Conservation (phyloP, 208 protist species). For the Vickermania spadyakhi region DNA sequence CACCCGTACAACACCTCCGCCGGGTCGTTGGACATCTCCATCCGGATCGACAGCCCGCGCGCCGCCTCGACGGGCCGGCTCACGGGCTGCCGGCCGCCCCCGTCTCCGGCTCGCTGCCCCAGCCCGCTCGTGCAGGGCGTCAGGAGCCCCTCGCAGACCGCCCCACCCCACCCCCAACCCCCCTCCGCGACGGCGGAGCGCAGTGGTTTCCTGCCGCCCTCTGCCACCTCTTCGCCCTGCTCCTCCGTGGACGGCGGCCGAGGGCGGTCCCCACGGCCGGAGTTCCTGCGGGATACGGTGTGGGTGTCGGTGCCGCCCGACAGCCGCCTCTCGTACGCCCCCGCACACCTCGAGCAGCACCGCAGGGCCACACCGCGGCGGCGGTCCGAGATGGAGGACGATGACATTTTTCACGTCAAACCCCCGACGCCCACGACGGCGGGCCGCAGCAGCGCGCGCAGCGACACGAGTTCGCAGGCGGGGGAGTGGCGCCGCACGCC, state of each 20-base stretch:
- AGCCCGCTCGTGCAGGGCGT: not conserved
- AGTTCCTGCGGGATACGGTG: conserved; percentile 8
- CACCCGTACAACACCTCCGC: not conserved
- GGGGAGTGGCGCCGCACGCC: not conserved
- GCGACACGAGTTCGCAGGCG: not conserved
- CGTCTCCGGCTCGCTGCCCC: not conserved
- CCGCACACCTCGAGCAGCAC: conserved; percentile 10
- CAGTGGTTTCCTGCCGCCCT: not conserved
- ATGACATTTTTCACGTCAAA: not conserved
- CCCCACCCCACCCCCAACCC: too few relatives aligned
- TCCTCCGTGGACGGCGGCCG: not conserved
- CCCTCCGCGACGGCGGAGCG: not conserved
- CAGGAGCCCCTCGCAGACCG: too few relatives aligned
- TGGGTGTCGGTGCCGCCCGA: conserved; percentile 29
- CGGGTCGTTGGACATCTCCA: not conserved
- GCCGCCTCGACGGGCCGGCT: not conserved
- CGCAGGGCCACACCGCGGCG: conserved; percentile 31
- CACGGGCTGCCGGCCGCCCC: not conserved
- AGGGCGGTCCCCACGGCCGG: not conserved
- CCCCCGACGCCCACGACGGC: not conserved
- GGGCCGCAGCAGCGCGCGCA: not conserved
- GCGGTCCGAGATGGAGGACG: conserved; percentile 6
- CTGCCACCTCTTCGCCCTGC: not conserved
- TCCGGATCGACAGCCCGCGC: not conserved
- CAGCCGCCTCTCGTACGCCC: conserved; percentile 11